Conservation (phyloP, 1,284 basidiomycete species). For the Neotropicomus parvogracilis region DNA sequence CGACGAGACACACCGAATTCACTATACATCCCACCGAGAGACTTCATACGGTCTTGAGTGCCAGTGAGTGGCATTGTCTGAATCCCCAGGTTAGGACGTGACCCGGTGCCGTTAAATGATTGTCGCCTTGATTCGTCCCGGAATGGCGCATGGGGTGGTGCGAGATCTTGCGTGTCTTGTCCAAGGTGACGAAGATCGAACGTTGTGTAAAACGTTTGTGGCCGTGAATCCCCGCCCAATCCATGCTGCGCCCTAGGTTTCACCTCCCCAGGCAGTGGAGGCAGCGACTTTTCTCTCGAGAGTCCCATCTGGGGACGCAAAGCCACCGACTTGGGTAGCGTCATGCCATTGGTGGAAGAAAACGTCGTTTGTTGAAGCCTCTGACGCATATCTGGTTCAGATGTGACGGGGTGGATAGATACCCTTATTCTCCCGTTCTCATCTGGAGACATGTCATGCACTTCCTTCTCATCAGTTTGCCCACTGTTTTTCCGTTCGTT, state of each 20-base stretch:
- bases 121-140: slow-evolving; percentile 60
- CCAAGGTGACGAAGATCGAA: slow-evolving; percentile 50
- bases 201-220: slow-evolving; percentile 62
- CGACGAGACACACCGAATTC: slow-evolving; percentile 66
- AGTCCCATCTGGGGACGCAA: slow-evolving; percentile 36
- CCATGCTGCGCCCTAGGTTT: slow-evolving; percentile 39
- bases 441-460: slow-evolving; percentile 27
- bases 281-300: slow-evolving; percentile 69
- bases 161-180: slow-evolving; percentile 43
- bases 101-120: slow-evolving; percentile 66
- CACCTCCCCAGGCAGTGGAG: slow-evolving; percentile 65
- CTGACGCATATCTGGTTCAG: slow-evolving; percentile 58
- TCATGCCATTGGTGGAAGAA: slow-evolving; percentile 32
- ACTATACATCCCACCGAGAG: slow-evolving; percentile 44
- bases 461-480: slow-evolving; percentile 39
- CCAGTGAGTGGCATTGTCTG: slow-evolving; percentile 43
- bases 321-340: slow-evolving; percentile 29
- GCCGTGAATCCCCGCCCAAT: slow-evolving; percentile 44
- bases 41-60: slow-evolving; percentile 28
- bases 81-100: slow-evolving; percentile 49
- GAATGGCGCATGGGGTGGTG: slow-evolving; percentile 64
- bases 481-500: slow-evolving; percentile 39
- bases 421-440: slow-evolving; percentile 37
- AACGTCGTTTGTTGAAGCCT: slow-evolving; percentile 38
- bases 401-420: slow-evolving; percentile 47